Evolutionary conservation across 2,329 filamentous ascomycete genomes (phyloP).

Genomic region (Aspergillus sp.): DNA sequence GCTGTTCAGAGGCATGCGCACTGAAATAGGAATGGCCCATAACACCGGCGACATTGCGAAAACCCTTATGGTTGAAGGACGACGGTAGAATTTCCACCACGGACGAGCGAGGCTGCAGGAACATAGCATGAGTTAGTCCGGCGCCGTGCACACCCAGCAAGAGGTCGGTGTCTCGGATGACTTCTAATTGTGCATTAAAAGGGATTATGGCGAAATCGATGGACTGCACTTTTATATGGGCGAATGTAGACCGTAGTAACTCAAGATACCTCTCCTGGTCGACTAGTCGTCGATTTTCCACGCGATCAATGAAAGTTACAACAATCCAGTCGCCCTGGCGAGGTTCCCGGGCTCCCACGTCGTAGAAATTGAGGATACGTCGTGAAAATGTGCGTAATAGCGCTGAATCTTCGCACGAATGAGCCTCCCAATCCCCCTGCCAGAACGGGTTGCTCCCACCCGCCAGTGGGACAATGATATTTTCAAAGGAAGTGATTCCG

Average conservation of each 20-base stretch:
- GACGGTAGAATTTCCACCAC: constrained; percentile 38
- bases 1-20: constrained; percentile 17
- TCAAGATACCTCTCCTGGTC: constrained; percentile 20
- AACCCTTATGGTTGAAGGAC: constrained; percentile 28
- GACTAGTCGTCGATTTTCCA: constrained; percentile 20
- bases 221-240: constrained; percentile 20
- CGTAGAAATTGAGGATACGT: constrained; percentile 24
- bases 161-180: constrained; percentile 31
- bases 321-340: constrained; percentile 2
- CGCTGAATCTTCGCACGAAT: constrained; percentile 21
- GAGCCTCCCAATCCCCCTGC: constrained; percentile 32
- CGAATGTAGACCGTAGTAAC: constrained; percentile 13
- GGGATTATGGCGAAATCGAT: constrained; percentile 34
- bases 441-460: constrained; percentile 36
- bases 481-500: constrained; percentile 7
- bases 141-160: constrained; percentile 39
- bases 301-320: constrained; percentile 32
- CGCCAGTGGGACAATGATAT: constrained; percentile 33
- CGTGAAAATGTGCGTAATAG: constrained; percentile 25
- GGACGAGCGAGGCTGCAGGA: constrained; percentile 25
- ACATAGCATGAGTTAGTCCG: constrained; percentile 35
- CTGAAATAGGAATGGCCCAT: constrained; percentile 31
- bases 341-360: neutral
- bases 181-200: constrained; percentile 28
- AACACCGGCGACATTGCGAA: constrained; percentile 35